Base-by-base conservation (phyloP, 805 yeast genomes). In the Saturnispora quitensis region DNA sequence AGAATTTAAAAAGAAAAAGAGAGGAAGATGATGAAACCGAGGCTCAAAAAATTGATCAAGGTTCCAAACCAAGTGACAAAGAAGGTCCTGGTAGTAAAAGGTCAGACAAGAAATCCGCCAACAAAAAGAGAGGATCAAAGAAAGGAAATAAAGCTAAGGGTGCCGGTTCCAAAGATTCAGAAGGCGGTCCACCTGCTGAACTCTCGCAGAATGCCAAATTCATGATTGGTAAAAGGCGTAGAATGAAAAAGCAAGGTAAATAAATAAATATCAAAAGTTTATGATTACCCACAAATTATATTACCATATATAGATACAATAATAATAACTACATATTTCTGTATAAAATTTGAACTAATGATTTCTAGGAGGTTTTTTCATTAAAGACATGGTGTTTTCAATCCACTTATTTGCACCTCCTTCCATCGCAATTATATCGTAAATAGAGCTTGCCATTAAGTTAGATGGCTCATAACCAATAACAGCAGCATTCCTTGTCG, bases 341-440 rank as follows among this genome's bases (percentile, higher is more conserved):
- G 46, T 20, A 28, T 45, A 45, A 34, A 10, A 34, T 24, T 15
- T 22, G 12, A 28, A 12, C 53, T 49, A 65, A 67, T 89, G 96
- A 55, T 77, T 76, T 66, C 95, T 72, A 5, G 95, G 95, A 9
- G 80, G 74, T 56, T 77, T 77, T 56, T 80, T 78, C 76, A 82
- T 80, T 61, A 89, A 70, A 0, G 79, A 74, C 81, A 87, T 78
- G 2, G 89, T 77, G 58, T 84, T 82, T 59, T 84, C 90, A 4
- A 88, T 84, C 96, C 96, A 90, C 1, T 90, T 87, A 53, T 83
- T 88, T 1, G 93, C 90, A 13, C 96, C 97, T 10, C 97, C 96
- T 63, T 88, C 95, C 59, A 78, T 71, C 5, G 78, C 75, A 18
- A 91, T 62, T 1, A 87, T 73, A 47, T 86, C 87, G 57, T 77